Evolutionary conservation across 2,329 filamentous ascomycete genomes (phyloP).

Genomic region (Hortaea werneckii): DNA sequence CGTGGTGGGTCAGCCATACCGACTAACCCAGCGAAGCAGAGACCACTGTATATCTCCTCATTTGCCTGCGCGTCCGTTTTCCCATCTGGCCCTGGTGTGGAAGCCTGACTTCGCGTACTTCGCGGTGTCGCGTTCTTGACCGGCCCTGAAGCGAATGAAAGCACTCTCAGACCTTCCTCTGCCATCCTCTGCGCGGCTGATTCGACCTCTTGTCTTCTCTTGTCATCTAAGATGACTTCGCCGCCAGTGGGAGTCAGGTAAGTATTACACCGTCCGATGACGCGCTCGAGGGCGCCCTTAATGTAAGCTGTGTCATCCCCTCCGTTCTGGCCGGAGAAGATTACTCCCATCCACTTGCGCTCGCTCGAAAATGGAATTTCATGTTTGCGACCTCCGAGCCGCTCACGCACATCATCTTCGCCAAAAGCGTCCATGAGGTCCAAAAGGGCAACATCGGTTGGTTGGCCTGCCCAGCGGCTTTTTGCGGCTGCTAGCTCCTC

Average conservation of each 20-base stretch:
- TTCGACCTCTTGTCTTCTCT: slow-evolving; percentile 61
- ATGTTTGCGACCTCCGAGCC: slow-evolving; percentile 67
- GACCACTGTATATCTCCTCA: slow-evolving; percentile 69
- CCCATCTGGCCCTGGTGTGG: slow-evolving; percentile 18
- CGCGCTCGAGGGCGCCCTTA: slow-evolving; percentile 84
- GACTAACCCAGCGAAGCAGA: slow-evolving; percentile 84
- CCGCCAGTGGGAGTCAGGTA: slow-evolving; percentile 79
- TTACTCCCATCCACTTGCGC: slow-evolving; percentile 98
- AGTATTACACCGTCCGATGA: slow-evolving; percentile 78
- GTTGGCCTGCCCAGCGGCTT: slow-evolving; percentile 92
- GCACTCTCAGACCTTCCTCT: slow-evolving; percentile 74
- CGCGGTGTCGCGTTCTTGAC: slow-evolving; percentile 20
- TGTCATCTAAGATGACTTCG: slow-evolving; percentile 74
- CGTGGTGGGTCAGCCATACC: slow-evolving; percentile 96
- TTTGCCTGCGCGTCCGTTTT: slow-evolving; percentile 11
- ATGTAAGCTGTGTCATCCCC: slow-evolving; percentile 82
- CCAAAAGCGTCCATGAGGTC: slow-evolving; percentile 85
- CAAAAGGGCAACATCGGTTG: slow-evolving; percentile 93
- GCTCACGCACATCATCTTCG: slow-evolving; percentile 82
- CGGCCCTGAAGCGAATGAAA: slow-evolving; percentile 84
- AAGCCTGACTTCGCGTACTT: slow-evolving; percentile 23
- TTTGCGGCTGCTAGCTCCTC: slow-evolving; percentile 50
- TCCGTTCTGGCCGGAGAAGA: slow-evolving; percentile 51
- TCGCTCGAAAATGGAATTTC: slow-evolving; percentile 96
- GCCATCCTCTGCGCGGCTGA: slow-evolving; percentile 81